Base-by-base conservation (phyloP, 1,284 basidiomycete genomes). In the Calocybe gambosa region DNA sequence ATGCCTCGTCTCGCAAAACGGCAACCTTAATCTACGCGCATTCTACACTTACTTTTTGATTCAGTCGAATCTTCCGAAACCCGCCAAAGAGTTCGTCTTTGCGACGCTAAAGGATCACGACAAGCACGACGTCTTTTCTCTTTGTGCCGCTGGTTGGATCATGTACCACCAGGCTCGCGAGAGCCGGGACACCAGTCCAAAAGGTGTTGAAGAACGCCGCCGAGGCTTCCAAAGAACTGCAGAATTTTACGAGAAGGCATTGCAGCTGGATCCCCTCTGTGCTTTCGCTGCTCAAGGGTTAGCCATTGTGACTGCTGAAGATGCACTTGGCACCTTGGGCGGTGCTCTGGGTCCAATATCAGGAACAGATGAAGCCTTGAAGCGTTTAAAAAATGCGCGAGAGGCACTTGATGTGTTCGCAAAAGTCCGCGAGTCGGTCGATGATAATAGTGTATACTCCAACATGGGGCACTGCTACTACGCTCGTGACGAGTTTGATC, bases 391-490 rank as follows among this genome's bases (percentile, higher is more conserved):
- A 60, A 84, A 89, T 51, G 80, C 89, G 1, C 74, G 88, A 9
- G 90, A 94, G 48, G 92, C 93, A 0, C 66, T 97, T 28, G 82
- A 87, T 42, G 76, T 94, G 19, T 89, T 97, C 56, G 84, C 82
- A 5, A 92, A 93, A 63, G 86, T 96, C 45, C 76, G 89, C 49
- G 93, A 96, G 67, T 86, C 83, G 2, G 65, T 92, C 43, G 78
- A 81, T 48, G 88, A 93, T 51, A 89, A 89, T 1, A 87, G 87
- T 53, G 92, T 95, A 6, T 93, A 93, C 58, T 74, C 91, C 58
- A 97, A 97, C 61, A 93, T 96, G 72, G 94, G 93, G 0, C 94
- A 96, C 60, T 95, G 92, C 57, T 88, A 93, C 63, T 94, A 90
- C 60, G 75, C 81, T 21, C 75, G 89, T 42, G 93, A 95, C 48